A percentile compares a stretch with the other conserved stretches of the same genome.
Evolutionary conservation across 2,329 filamentous ascomycete species (phyloP).

Genomic region (Colletotrichum tabaci): DNA sequence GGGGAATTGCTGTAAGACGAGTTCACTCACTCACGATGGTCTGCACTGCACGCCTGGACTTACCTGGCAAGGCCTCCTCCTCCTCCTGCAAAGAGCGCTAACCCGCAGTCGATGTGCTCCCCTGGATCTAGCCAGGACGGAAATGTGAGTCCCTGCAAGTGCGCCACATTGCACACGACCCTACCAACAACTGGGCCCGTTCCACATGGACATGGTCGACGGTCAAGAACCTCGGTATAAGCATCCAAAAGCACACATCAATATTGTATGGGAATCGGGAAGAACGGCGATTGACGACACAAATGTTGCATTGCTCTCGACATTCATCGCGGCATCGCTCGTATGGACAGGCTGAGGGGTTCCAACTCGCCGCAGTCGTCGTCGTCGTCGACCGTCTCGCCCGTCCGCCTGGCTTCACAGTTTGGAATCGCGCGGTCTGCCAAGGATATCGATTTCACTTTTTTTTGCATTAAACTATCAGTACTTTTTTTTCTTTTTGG

Average conservation of each 20-base stretch:
- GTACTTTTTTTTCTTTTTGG: constrained; percentile 21
- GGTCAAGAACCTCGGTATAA: constrained; percentile 3
- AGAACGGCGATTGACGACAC: background rate
- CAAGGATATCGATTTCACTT: constrained; percentile 38
- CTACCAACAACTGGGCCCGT: background rate
- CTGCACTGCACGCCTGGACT: background rate
- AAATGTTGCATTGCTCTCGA: constrained; percentile 3
- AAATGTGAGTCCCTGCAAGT: background rate
- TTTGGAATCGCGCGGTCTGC: constrained; percentile 27
- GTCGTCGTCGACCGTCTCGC: constrained; percentile 15
- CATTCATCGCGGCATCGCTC: background rate
- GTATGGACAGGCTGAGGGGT: constrained; percentile 12
- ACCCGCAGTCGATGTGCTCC: background rate
- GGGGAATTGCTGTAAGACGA: background rate
- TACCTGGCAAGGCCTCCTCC: background rate
- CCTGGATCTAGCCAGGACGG: background rate
- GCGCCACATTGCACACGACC: constrained; percentile 6
- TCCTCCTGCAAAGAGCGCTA: background rate
- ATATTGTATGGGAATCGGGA: too few species aligned
- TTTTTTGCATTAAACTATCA: constrained; percentile 42
- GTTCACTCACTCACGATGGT: background rate
- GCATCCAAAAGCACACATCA: background rate
- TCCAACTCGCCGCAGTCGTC: constrained; percentile 3
- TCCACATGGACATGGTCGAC: background rate
- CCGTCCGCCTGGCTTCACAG: constrained; percentile 38